A percentile compares a stretch with the other conserved stretches of the same genome.
phyloP scores from a whole-genome alignment of 306 rosid species.

The Fragaria iinumae region DNA sequence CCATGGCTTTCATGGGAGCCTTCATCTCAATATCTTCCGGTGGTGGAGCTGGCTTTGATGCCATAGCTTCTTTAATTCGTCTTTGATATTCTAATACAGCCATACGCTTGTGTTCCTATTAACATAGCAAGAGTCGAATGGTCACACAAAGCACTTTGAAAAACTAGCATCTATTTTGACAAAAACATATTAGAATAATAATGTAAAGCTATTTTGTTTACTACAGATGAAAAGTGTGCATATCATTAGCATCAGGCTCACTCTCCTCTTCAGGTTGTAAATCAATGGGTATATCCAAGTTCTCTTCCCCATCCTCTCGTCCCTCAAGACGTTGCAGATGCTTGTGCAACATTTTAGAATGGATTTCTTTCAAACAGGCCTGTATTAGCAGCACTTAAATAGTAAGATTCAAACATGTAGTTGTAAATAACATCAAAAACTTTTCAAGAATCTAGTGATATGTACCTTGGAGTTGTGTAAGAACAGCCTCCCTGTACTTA shows the following conservation, averaged over 20 bases:
- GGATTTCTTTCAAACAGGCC: constrained; percentile 94
- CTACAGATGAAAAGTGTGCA: background rate
- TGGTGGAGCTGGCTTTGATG: constrained; percentile 77
- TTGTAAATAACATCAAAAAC: background rate
- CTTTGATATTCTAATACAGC: constrained; percentile 75
- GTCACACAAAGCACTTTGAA: constrained; percentile 12
- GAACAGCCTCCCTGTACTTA: constrained; percentile 90
- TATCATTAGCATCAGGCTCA: constrained; percentile 56
- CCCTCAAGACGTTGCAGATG: constrained; percentile 70
- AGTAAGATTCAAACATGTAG: constrained; percentile 17
- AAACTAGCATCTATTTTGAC: constrained; percentile 32
- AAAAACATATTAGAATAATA: background rate
- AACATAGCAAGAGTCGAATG: constrained; percentile 4
- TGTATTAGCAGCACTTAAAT: constrained; percentile 34
- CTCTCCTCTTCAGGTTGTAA: constrained; percentile 36
- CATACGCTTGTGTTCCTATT: constrained; percentile 55
- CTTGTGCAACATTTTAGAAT: constrained; percentile 74
- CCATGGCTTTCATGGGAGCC: constrained; percentile 92
- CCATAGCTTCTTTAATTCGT: constrained; percentile 72
- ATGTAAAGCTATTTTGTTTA: background rate
- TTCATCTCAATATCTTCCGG: constrained; percentile 82
- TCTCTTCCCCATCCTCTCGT: constrained; percentile 56
- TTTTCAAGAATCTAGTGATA: constrained; percentile 19
- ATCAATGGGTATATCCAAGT: constrained; percentile 36
- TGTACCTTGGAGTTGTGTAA: constrained; percentile 77